Evolutionary conservation across 305 asterid genomes (phyloP), one percentile per base, ranked within the genome.

Genomic region (Coffea humblotiana): DNA sequence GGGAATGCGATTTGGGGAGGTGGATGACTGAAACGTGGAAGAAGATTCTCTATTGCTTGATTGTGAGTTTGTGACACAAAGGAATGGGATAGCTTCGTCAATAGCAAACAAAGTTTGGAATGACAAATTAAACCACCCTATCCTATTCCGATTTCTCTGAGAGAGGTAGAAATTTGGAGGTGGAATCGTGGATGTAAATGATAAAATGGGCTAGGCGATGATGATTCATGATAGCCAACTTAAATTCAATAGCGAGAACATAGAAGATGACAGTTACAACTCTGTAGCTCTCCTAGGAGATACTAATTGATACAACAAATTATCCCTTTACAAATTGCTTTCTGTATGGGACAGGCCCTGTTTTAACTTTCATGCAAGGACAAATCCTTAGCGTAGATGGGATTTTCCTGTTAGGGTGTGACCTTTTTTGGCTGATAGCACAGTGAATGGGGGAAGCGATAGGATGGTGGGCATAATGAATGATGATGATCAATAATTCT

Each of bases 401-500:
- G 23, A 60, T 61, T 61, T 8, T 61, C 3, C 13, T 23, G 10
- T n/a, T 23, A 9, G 14, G 8, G 43, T 13, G 29, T 27, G 43
- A 29, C 70, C 70, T 40, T 27, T 40, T 27, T 25, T 3, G 43
- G 43, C 10, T 27, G 43, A 65, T 65, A 27, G 70, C 9, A 3
- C 2, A 29, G 68, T 63, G 8, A 70, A 43, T 16, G 5, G 10
- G 21, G 11, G 3, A 8, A 37, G 16, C 40, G 51, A 48, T 40
- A 9, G 52, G 13, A 21, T 43, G 74, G 68, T 45, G 52, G 43
- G 18, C 16, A 78, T 52, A 64, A 21, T 52, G 32, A 78, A 78
- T 78, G 32, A 78, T 69, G 75, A 40, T 58, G 47, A 71, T 48
- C 81, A 78, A 78, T 71, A 78, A 71, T 71, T 58, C 47, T 60